These are phyloP conservation scores for Solanum commersonii DNA, from an alignment of 257 asterid genomes.

Conservation along the genomic window DNA sequence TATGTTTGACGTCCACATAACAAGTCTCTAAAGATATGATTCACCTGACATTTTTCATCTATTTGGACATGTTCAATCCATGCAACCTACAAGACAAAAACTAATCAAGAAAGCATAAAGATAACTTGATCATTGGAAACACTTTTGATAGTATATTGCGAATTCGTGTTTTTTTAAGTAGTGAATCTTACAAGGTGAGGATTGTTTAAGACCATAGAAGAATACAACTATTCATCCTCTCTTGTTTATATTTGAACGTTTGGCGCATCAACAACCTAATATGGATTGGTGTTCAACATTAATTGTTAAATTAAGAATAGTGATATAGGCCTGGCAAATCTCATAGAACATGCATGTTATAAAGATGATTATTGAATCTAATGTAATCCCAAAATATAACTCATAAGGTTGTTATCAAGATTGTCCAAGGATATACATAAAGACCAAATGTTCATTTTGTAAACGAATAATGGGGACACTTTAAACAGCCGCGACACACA, in stretches of 20 bases:
- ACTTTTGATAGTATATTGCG: neutral
- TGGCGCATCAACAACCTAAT: neutral
- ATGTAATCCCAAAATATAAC: neutral
- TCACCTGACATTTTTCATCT: constrained; percentile 41
- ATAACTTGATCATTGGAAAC: neutral
- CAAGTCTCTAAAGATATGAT: constrained; percentile 48
- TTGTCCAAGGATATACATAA: neutral
- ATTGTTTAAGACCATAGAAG: neutral
- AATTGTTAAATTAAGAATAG: neutral
- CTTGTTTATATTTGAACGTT: neutral
- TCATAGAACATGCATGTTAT: neutral
- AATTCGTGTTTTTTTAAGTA: neutral
- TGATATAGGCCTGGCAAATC: neutral
- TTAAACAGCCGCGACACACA: neutral
- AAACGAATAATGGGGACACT: neutral
- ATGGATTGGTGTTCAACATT: neutral
- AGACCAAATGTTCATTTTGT: neutral
- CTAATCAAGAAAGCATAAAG: neutral
- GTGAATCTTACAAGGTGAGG: neutral
- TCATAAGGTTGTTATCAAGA: neutral
- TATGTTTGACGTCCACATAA: constrained; percentile 40
- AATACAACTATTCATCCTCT: neutral
- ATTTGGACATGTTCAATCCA: constrained; percentile 82
- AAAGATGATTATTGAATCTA: neutral
- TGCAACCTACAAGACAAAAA: constrained; percentile 31